Percentiles rank a stretch among this genome's conserved stretches.
These are phyloP conservation scores for Candida nonsorbophila DNA, from an alignment of 805 yeast genomes.

Conservation along the genomic window DNA sequence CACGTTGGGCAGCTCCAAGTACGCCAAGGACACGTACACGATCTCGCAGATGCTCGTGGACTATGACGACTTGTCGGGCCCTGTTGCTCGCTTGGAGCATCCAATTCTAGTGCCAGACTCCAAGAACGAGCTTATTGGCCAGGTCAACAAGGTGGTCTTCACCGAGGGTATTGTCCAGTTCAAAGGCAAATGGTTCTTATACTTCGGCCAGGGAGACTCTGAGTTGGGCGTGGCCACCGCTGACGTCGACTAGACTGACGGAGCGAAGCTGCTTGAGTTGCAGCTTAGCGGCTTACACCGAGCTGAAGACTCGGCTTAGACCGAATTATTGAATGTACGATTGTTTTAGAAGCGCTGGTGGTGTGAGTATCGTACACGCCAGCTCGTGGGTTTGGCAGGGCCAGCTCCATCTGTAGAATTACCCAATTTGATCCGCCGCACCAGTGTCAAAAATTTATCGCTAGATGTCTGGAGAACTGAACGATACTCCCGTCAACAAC, in stretches of 20 bases:
- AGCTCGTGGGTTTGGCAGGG: too few species aligned
- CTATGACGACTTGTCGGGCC: slow-evolving; percentile 32
- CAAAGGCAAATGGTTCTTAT: slow-evolving; percentile 35
- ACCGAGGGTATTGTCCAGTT: slow-evolving; percentile 40
- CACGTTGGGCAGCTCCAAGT: slow-evolving; percentile 30
- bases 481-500: slow-evolving; percentile 13
- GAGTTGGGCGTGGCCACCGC: slow-evolving; percentile 39
- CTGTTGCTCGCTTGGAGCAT: slow-evolving; percentile 30
- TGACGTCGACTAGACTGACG: too few species aligned
- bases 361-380: too few species aligned
- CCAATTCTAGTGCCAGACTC: slow-evolving; percentile 31
- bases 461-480: too few species aligned
- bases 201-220: slow-evolving; percentile 40
- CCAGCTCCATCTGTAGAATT: too few species aligned
- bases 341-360: too few species aligned
- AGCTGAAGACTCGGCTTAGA: too few species aligned
- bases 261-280: too few species aligned
- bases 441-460: not conserved
- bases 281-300: too few species aligned
- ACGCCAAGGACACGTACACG: slow-evolving; percentile 25
- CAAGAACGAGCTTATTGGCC: slow-evolving; percentile 31
- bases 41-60: slow-evolving; percentile 38
- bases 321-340: too few species aligned
- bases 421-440: slow-evolving; percentile 3
- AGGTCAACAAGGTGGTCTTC: slow-evolving; percentile 37